Base-by-base conservation (phyloP, 345 rosid genomes). In the Aethionema arabicum region DNA sequence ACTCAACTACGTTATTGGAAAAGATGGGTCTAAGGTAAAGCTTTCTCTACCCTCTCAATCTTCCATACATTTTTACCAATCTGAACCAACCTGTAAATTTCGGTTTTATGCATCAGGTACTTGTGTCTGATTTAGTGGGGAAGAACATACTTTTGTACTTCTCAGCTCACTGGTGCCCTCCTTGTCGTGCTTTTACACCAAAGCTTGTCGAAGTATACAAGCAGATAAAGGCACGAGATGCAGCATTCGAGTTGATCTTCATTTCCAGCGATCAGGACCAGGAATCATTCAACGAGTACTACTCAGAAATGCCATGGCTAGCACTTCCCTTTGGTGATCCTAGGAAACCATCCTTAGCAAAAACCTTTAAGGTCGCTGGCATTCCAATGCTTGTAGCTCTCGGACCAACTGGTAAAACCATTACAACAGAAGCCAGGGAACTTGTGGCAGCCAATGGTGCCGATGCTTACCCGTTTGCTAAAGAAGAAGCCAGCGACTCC, bases 121-220 rank as follows among this genome's bases (percentile, higher is more conserved):
- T 70, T 2, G 77, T 82, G 44, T 67, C 83, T 5, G 83, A 74
- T 21, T 78, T 85, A 45, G 85, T 71, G 44, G 91, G 96, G 41
- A 91, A 81, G 78, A 74, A 69, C 74, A 75, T 81, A 60, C 80
- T 85, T 13, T 68, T 91, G 37, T 84, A 83, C 70, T 85, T 85
- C 79, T 88, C 96, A 54, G 87, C 89, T 1, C 82, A 82, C 56
- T 79, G 95, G 90, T 85, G 83, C 48, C 77, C 78, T 27, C 84
- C 85, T 3, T 85, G 85, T 43, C 80, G 80, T 5, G 84, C 75
- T 8, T 87, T 87, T 74, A 63, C 82, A 11, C 89, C 89, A 13
- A 80, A 76, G 55, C 86, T 85, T 27, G 74, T 77, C 12, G 75
- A 84, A 72, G 78, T 76, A 12, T 85, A 84, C 72, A 70, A 81